These are phyloP conservation scores for Podospora fimiseda DNA, from an alignment of 495 filamentous ascomycete genomes.

Conservation along the genomic window DNA sequence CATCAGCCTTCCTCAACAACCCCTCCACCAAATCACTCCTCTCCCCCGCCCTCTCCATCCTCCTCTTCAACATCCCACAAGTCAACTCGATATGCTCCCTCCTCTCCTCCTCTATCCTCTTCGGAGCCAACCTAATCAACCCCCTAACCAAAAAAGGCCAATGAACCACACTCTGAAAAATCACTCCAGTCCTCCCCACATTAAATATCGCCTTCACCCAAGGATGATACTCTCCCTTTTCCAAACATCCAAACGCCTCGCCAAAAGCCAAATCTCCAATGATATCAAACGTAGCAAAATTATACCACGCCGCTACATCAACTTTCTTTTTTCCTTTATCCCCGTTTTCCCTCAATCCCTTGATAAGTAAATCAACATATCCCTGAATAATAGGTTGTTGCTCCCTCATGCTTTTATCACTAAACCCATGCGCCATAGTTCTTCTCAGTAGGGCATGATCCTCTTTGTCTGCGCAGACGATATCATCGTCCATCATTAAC, in stretches of 20 bases:
- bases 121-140: conserved; percentile 21
- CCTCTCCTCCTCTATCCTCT: conserved; percentile 24
- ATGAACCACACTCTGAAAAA: conserved; percentile 30
- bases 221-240: conserved; percentile 42
- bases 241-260: conserved; percentile 49
- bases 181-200: conserved; percentile 28
- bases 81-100: conserved; percentile 32
- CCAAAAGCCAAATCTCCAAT: conserved; percentile 57
- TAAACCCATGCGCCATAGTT: conserved; percentile 49
- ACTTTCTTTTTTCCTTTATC: conserved; percentile 24
- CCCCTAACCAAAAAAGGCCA: conserved; percentile 20
- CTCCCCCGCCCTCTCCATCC: conserved; percentile 35
- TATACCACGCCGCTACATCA: conserved; percentile 50
- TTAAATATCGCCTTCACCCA: conserved; percentile 50
- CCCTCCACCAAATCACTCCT: conserved; percentile 46
- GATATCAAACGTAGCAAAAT: conserved; percentile 56
- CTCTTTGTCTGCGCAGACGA: conserved; percentile 29
- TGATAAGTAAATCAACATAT: conserved; percentile 44
- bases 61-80: conserved; percentile 33
- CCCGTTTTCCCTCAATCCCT: conserved; percentile 33
- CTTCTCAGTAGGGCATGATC: conserved; percentile 40
- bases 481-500: conserved; percentile 21
- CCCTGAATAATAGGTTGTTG: conserved; percentile 40
- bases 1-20: conserved; percentile 41
- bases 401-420: conserved; percentile 39